Conservation (phyloP, 2,329 filamentous ascomycete species). For the Rutstroemia sp. region DNA sequence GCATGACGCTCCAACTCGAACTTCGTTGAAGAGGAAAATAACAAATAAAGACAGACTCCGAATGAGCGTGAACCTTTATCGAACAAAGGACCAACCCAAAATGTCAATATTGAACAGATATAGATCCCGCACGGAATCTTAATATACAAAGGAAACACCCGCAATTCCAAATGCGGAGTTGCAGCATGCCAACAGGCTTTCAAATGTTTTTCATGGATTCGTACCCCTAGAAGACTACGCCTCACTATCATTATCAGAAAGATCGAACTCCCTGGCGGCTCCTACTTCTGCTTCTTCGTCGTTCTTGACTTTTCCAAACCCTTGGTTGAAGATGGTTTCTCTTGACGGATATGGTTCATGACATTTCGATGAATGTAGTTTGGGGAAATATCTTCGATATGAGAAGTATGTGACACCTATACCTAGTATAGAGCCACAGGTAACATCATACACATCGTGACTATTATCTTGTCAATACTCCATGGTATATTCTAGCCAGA, state of each 20-base stretch:
- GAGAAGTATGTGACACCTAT: constrained; percentile 56
- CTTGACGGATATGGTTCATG: constrained; percentile 47
- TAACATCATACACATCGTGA: constrained; percentile 65
- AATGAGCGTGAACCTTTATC: too few relatives aligned
- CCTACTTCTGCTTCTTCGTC: constrained; percentile 24
- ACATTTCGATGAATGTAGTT: constrained; percentile 44
- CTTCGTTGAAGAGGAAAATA: too few relatives aligned
- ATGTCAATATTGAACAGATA: too few relatives aligned
- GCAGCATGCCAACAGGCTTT: neutral
- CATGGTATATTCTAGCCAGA: neutral
- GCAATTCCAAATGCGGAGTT: too few relatives aligned
- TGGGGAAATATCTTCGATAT: constrained; percentile 58
- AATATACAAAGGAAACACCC: neutral
- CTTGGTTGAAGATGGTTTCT: constrained; percentile 24
- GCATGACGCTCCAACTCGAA: too few relatives aligned
- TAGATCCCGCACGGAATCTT: too few relatives aligned
- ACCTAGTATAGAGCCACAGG: constrained; percentile 52
- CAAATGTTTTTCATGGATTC: neutral
- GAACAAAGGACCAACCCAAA: too few relatives aligned
- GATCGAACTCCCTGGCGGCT: constrained; percentile 11
- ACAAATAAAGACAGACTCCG: too few relatives aligned
- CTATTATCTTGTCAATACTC: constrained; percentile 11
- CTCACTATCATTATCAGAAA: constrained; percentile 8
- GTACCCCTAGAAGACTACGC: neutral
- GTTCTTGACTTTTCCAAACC: constrained; percentile 28